These are phyloP conservation scores for Solidago caesia DNA, from an alignment of 129 eudicot genomes.

Conservation along the genomic window DNA sequence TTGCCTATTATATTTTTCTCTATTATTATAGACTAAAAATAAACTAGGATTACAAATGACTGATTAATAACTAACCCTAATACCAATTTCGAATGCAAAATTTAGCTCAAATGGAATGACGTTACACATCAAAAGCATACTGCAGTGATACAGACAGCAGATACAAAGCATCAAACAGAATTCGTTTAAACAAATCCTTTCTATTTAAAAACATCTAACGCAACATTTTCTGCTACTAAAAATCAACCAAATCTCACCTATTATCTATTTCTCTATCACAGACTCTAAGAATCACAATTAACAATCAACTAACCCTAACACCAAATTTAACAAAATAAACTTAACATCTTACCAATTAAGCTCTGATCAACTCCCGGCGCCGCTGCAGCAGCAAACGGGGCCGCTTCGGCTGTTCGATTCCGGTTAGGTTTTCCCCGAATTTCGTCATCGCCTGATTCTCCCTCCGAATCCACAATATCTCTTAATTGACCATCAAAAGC, in stretches of 20 bases:
- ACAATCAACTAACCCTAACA: not conserved
- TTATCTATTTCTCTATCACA: not conserved
- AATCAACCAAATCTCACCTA: not conserved
- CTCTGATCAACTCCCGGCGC: constrained; percentile 30
- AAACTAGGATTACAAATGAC: not conserved
- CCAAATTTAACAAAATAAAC: not conserved
- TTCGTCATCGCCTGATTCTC: constrained; percentile 58
- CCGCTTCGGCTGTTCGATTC: constrained; percentile 41
- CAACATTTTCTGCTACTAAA: not conserved
- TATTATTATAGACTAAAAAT: not conserved
- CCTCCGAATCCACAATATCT: constrained; percentile 46
- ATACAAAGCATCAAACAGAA: no score
- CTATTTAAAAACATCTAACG: no score
- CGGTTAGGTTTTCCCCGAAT: constrained; percentile 56
- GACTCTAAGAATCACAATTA: not conserved
- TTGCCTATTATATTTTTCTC: not conserved
- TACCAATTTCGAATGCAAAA: not conserved
- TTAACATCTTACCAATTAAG: constrained; percentile 52
- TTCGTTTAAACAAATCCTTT: no score
- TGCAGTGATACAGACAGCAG: no score
- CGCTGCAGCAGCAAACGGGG: constrained; percentile 33
- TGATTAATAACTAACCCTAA: not conserved
- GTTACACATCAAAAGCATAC: no score
- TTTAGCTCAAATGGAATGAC: no score
- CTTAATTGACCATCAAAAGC: constrained; percentile 34